phyloP scores from a whole-genome alignment of 257 asterid species.

The Phtheirospermum japonicum region DNA sequence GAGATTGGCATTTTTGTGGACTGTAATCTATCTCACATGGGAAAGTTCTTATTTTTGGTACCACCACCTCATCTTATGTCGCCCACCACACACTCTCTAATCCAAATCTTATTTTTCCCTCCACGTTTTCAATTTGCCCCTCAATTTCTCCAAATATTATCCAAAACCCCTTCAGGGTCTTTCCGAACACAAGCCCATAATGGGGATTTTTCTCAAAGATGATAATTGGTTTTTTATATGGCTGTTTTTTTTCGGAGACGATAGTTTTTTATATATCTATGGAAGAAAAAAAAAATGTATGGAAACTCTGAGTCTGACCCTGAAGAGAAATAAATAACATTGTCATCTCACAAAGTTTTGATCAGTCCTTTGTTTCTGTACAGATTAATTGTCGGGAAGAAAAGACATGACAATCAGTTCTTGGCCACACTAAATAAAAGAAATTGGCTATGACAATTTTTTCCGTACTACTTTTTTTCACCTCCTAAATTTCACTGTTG shows the following conservation, averaged over 20 bases:
- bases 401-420: constrained; percentile 15
- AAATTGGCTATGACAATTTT: background rate
- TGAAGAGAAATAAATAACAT: constrained; percentile 1
- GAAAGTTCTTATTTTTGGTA: no score
- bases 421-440: background rate
- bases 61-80: no score
- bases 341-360: constrained; percentile 15
- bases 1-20: no score
- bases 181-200: constrained; percentile 21
- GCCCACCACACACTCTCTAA: no score
- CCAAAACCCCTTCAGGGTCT: constrained; percentile 18
- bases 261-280: constrained; percentile 14
- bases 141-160: constrained; percentile 22
- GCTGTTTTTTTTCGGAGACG: background rate
- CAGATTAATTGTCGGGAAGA: constrained; percentile 11
- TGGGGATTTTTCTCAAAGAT: constrained; percentile 26
- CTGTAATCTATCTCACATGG: no score
- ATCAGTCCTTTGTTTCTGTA: background rate
- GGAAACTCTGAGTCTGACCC: no score
- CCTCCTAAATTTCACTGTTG: background rate
- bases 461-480: background rate
- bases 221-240: no score
- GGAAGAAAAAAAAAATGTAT: no score
- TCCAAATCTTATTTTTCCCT: no score
- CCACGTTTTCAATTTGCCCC: constrained; percentile 14